Evolutionary conservation across 2,329 filamentous ascomycete genomes (phyloP).

Genomic region (Karstenula rhodostoma): DNA sequence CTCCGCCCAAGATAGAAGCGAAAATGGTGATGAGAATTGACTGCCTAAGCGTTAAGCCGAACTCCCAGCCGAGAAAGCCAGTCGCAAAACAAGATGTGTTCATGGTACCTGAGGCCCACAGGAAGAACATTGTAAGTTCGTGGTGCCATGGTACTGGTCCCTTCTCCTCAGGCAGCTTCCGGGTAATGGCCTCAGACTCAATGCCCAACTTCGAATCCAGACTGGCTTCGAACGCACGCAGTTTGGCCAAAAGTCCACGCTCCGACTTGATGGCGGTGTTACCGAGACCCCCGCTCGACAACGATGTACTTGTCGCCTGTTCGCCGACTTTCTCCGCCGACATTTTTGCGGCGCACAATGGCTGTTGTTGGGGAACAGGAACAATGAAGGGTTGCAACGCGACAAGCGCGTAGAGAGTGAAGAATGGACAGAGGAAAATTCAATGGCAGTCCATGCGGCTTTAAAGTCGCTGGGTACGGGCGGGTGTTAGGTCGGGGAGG

Average conservation of each 20-base stretch:
- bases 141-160: conserved; percentile 36
- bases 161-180: conserved; percentile 39
- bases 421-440: conserved; percentile 10
- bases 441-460: conserved; percentile 14
- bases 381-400: conserved; percentile 1
- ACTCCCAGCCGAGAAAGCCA: conserved; percentile 58
- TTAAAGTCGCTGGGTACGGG: conserved; percentile 13
- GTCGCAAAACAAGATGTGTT: conserved; percentile 51
- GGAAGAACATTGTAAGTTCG: conserved; percentile 49
- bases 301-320: conserved; percentile 18
- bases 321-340: conserved; percentile 26
- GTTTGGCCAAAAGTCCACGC: conserved; percentile 24
- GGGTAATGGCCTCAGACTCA: conserved; percentile 34
- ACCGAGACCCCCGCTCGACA: conserved; percentile 18
- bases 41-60: conserved; percentile 57
- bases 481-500: conserved; percentile 16
- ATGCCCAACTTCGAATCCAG: conserved; percentile 34
- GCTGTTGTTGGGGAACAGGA: background rate
- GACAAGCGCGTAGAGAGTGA: conserved; percentile 2
- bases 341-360: conserved; percentile 19
- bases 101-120: conserved; percentile 56
- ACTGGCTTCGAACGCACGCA: conserved; percentile 29
- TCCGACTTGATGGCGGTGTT: conserved; percentile 19
- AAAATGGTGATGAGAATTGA: conserved; percentile 52
- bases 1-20: conserved; percentile 51